Evolutionary conservation across 345 rosid genomes (phyloP).

Genomic region (Pseudoturritis turrita): DNA sequence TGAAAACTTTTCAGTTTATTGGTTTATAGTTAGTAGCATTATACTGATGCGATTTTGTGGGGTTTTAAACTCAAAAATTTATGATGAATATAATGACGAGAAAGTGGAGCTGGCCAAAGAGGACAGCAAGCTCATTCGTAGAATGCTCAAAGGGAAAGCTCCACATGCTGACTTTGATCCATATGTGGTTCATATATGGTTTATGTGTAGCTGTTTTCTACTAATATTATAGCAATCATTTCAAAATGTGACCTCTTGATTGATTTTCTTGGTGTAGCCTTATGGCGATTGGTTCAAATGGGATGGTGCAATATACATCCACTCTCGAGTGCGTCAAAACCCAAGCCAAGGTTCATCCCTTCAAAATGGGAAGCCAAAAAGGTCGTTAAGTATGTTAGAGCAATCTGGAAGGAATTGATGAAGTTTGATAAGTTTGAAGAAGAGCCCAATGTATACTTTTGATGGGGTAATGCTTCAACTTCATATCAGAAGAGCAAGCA

Average conservation of each 20-base stretch:
- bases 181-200: slow-evolving; percentile 52
- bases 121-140: slow-evolving; percentile 52
- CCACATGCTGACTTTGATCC: slow-evolving; percentile 92
- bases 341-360: slow-evolving; percentile 84
- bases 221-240: not conserved
- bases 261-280: slow-evolving; percentile 41
- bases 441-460: no score
- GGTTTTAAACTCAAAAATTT: slow-evolving; percentile 62
- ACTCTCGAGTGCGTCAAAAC: slow-evolving; percentile 91
- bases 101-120: slow-evolving; percentile 69
- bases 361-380: slow-evolving; percentile 89
- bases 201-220: slow-evolving; percentile 1
- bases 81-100: slow-evolving; percentile 90
- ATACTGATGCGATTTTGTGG: slow-evolving; percentile 8
- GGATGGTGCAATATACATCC: slow-evolving; percentile 85
- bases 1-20: not conserved
- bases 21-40: not conserved
- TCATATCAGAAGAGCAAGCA: slow-evolving; percentile 55
- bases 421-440: no score
- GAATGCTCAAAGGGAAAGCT: slow-evolving; percentile 75
- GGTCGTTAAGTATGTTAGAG: no score
- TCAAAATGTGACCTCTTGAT: slow-evolving; percentile 2
- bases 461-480: slow-evolving; percentile 81
- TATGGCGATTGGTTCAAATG: slow-evolving; percentile 90
- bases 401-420: no score